A percentile compares a stretch with the other conserved stretches of the same genome.
These are phyloP conservation scores for Serendipita sp. DNA, from an alignment of 768 basidiomycete species.

Conservation along the genomic window DNA sequence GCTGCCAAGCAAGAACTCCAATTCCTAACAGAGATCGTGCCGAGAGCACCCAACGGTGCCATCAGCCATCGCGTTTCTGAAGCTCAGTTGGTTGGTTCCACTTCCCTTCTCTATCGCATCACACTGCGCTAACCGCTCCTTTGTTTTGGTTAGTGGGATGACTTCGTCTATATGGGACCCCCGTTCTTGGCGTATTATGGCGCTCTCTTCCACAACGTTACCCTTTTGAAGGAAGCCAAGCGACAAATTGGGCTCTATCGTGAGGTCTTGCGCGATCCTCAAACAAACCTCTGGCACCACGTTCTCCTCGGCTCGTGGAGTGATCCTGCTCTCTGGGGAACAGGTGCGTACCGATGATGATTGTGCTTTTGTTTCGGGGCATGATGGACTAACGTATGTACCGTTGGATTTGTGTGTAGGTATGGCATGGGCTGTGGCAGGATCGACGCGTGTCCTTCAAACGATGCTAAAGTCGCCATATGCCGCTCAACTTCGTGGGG, in stretches of 20 bases:
- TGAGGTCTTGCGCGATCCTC: conserved; percentile 16
- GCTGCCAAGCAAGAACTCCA: conserved; percentile 15
- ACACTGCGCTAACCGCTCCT: too few species aligned
- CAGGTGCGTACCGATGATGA: neutral
- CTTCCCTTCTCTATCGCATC: neutral
- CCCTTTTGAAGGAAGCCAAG: conserved; percentile 27
- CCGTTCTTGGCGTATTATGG: conserved; percentile 32
- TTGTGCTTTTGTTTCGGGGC: neutral
- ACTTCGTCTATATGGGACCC: conserved; percentile 29
- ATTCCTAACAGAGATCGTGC: conserved; percentile 18
- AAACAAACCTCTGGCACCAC: neutral
- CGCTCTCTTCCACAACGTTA: conserved; percentile 21
- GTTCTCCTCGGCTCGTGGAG: neutral
- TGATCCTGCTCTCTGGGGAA: neutral
- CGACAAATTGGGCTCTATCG: conserved; percentile 29
- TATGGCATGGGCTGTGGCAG: conserved; percentile 1
- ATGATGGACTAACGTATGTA: neutral
- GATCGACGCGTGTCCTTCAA: neutral
- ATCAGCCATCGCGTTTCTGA: conserved; percentile 25
- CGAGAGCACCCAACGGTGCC: conserved; percentile 21
- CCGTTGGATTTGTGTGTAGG: too few species aligned
- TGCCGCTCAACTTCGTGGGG: neutral
- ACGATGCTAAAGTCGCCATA: neutral
- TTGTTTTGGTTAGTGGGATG: conserved; percentile 18
- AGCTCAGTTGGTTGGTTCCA: conserved; percentile 20